Percentiles rank a stretch among this genome's conserved stretches.
Evolutionary conservation across 2,329 filamentous ascomycete genomes (phyloP).

Genomic region (Balansia obtecta): DNA sequence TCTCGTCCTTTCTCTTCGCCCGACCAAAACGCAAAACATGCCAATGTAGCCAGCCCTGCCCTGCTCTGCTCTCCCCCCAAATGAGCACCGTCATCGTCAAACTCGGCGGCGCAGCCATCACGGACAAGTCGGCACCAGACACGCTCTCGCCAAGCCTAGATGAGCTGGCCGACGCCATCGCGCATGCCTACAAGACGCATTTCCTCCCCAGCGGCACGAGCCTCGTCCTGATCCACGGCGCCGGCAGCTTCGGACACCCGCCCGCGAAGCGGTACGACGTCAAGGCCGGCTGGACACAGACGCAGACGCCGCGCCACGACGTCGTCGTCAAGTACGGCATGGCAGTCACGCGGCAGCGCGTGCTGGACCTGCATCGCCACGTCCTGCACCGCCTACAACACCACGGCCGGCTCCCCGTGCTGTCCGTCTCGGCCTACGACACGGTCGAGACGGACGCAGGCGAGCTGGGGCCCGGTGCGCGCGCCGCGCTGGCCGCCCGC

Average conservation of each 20-base stretch:
- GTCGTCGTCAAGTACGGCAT: slow-evolving; percentile 3
- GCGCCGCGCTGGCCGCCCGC: not conserved
- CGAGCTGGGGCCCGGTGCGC: not conserved
- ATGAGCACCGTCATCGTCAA: slow-evolving; percentile 4
- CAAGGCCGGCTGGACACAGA: not conserved
- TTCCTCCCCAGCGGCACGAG: not conserved
- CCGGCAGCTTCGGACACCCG: slow-evolving; percentile 4
- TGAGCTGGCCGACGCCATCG: not conserved
- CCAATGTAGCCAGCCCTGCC: too few species aligned
- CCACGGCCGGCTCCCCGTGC: not conserved
- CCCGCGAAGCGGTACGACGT: slow-evolving; percentile 1
- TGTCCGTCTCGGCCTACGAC: slow-evolving; percentile 4
- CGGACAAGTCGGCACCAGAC: slow-evolving; percentile 2
- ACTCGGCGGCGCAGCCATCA: slow-evolving; percentile 5
- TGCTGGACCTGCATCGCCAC: slow-evolving; percentile 2
- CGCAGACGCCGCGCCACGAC: not conserved
- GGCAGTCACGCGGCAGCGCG: slow-evolving; percentile 2
- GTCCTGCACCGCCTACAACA: slow-evolving; percentile 1
- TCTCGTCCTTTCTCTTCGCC: too few species aligned
- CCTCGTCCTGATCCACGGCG: slow-evolving; percentile 3
- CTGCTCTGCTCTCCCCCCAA: too few species aligned
- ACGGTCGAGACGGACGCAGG: slow-evolving; percentile 3
- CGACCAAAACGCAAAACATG: too few species aligned
- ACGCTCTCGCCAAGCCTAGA: not conserved
- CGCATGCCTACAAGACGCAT: not conserved